Base-by-base conservation (phyloP, 495 filamentous ascomycete species). In the Clohesyomyces aquaticus region DNA sequence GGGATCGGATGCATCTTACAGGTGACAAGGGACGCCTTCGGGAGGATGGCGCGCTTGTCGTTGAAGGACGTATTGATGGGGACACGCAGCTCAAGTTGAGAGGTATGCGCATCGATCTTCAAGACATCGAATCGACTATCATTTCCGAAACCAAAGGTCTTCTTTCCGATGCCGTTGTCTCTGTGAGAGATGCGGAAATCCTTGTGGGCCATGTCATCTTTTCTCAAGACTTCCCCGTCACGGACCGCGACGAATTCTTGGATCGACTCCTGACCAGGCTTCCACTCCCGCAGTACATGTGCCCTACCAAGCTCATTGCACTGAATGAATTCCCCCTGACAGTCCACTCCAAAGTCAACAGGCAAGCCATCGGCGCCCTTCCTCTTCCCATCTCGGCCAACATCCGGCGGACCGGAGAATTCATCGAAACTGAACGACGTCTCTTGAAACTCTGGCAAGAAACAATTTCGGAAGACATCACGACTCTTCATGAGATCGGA, bases 71-170 rank as follows among this genome's bases (percentile, higher is more conserved):
- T 28, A 63, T 67, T 14, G 43, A 16, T 1, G 58, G 59, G 0
- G 65, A 67, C 49, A 42, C 52, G 2, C 49, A 51, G 32, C 23
- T 67, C 25, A 67, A 67, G 47, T 16, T 67, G 3, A 38, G 65
- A 14, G 65, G 65, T 14, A n/a, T 67, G 4, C 50, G 65, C 1
- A 63, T 67, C 26, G 65, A 67, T 0, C 51, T 67, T 0, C 1
- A 11, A 2, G 65, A 67, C 11, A 45, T 67, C 56, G 43, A 49
- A 14, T 35, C 3, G 9, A 50, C 21, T 25, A 4, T 59, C 1
- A 2, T 59, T 14, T 19, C 4, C 1, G 18, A 23, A 3, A 10
- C 23, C 10, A 28, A 18, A 14, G 43, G 56, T 22, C 18, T 41
- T 22, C 23, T 59, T 2, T 9, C 1, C 10, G 43, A 29, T 19